phyloP scores from a whole-genome alignment of 2,329 filamentous ascomycete genomes.

The Parasarocladium wereldwijsianum region DNA sequence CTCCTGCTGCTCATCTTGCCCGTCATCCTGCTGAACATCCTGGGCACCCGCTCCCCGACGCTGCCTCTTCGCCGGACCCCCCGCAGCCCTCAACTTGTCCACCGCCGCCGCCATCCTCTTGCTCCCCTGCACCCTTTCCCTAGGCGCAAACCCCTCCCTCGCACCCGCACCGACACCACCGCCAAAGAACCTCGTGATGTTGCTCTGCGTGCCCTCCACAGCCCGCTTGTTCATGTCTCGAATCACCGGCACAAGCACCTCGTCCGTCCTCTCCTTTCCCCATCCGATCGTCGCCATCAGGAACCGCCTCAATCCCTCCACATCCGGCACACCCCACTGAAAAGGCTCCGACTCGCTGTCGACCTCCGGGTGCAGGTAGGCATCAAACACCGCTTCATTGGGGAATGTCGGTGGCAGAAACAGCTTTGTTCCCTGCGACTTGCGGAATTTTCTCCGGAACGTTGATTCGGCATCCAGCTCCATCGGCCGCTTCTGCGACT shows the following conservation, averaged over 20 bases:
- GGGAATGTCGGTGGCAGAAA: slow-evolving; percentile 77
- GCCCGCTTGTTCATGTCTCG: slow-evolving; percentile 85
- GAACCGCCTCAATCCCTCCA: slow-evolving; percentile 71
- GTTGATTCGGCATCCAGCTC: slow-evolving; percentile 41
- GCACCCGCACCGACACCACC: slow-evolving; percentile 57
- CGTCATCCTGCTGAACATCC: slow-evolving; percentile 8
- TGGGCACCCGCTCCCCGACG: slow-evolving; percentile 7
- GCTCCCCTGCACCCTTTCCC: slow-evolving; percentile 49
- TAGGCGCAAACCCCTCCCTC: slow-evolving; percentile 53
- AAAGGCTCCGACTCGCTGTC: slow-evolving; percentile 66
- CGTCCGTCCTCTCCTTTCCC: slow-evolving; percentile 82
- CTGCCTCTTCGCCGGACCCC: slow-evolving; percentile 10
- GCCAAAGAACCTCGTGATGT: slow-evolving; percentile 86
- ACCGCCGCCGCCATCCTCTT: slow-evolving; percentile 62
- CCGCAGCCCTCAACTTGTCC: slow-evolving; percentile 39
- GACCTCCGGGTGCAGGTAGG: slow-evolving; percentile 78
- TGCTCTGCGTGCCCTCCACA: slow-evolving; percentile 82
- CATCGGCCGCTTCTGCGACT: slow-evolving; percentile 49
- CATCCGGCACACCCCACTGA: slow-evolving; percentile 90
- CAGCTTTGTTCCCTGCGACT: slow-evolving; percentile 63
- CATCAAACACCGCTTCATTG: slow-evolving; percentile 59
- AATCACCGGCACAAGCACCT: slow-evolving; percentile 90
- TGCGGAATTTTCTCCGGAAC: slow-evolving; percentile 80
- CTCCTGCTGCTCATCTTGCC: slow-evolving; percentile 1
- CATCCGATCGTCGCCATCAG: slow-evolving; percentile 89